Conservation (phyloP, 2,329 filamentous ascomycete genomes). For the Venturia pyrina region DNA sequence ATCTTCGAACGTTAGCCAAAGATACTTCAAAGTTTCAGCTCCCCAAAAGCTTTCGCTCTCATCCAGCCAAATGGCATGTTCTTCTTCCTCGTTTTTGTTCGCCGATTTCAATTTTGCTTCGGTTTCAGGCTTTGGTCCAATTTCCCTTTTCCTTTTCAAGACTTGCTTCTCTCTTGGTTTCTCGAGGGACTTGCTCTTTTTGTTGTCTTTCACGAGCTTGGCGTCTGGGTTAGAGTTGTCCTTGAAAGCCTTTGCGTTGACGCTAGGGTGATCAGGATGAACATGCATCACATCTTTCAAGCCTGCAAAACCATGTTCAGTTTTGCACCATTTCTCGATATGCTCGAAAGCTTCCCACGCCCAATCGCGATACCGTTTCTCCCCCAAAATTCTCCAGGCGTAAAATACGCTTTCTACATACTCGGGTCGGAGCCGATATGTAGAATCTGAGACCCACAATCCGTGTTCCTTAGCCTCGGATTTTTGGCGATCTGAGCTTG, state of each 20-base stretch:
- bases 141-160: background rate
- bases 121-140: background rate
- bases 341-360: slow-evolving; percentile 32
- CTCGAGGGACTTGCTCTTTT: background rate
- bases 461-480: slow-evolving; percentile 22
- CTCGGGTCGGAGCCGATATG: slow-evolving; percentile 28
- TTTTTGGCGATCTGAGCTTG: slow-evolving; percentile 20
- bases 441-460: slow-evolving; percentile 25
- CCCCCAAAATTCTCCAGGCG: slow-evolving; percentile 31
- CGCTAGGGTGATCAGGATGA: background rate
- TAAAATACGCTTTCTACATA: slow-evolving; percentile 32
- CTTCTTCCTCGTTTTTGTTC: slow-evolving; percentile 14
- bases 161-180: slow-evolving; percentile 14
- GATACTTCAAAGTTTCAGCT: slow-evolving; percentile 58
- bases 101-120: slow-evolving; percentile 5
- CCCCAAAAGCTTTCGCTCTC: slow-evolving; percentile 55
- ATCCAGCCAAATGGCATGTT: slow-evolving; percentile 24
- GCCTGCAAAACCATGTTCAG: slow-evolving; percentile 29
- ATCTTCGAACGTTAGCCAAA: slow-evolving; percentile 53
- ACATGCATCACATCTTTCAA: slow-evolving; percentile 25
- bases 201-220: background rate
- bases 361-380: slow-evolving; percentile 30
- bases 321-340: slow-evolving; percentile 28
- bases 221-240: background rate
- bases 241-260: background rate